These are phyloP conservation scores for Nakaseomyces kungkrabaensis DNA, from an alignment of 1,139 yeast species.

Conservation along the genomic window DNA sequence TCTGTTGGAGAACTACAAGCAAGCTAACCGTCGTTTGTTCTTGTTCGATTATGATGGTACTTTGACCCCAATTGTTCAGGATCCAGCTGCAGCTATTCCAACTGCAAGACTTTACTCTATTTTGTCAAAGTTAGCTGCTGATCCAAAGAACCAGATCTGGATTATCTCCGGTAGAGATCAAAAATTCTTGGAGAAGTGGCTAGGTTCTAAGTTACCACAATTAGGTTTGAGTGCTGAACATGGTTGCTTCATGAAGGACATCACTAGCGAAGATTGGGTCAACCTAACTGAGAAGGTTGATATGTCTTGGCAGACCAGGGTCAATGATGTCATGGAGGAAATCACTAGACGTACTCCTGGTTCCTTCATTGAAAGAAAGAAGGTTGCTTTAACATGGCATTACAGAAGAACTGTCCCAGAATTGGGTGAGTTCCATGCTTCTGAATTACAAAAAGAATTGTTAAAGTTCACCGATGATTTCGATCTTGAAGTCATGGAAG, in stretches of 20 bases:
- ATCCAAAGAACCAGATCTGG: slow-evolving; percentile 86
- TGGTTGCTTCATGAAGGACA: slow-evolving; percentile 84
- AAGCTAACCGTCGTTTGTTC: slow-evolving; percentile 62
- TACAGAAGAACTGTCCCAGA: slow-evolving; percentile 92
- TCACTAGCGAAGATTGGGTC: slow-evolving; percentile 57
- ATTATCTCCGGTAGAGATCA: slow-evolving; percentile 94
- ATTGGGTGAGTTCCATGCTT: slow-evolving; percentile 78
- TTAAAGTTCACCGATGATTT: slow-evolving; percentile 53
- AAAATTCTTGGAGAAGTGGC: slow-evolving; percentile 78
- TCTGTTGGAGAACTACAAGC: slow-evolving; percentile 48
- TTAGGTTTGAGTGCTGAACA: slow-evolving; percentile 93
- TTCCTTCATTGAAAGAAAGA: slow-evolving; percentile 73
- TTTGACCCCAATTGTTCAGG: slow-evolving; percentile 86
- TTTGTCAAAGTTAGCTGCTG: slow-evolving; percentile 52
- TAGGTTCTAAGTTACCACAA: slow-evolving; percentile 50
- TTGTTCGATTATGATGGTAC: slow-evolving; percentile 97
- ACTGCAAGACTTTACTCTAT: slow-evolving; percentile 58
- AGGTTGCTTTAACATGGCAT: slow-evolving; percentile 97
- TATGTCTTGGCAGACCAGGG: slow-evolving; percentile 89
- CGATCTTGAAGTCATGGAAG: slow-evolving; percentile 94
- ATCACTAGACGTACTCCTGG: slow-evolving; percentile 90
- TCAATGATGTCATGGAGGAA: slow-evolving; percentile 57
- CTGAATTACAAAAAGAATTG: slow-evolving; percentile 57
- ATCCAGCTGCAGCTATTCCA: slow-evolving; percentile 98
- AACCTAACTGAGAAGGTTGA: slow-evolving; percentile 76